Evolutionary conservation across 1,139 yeast genomes (phyloP), one percentile per base, ranked within the genome.

Genomic region (Geotrichum macrosporum): DNA sequence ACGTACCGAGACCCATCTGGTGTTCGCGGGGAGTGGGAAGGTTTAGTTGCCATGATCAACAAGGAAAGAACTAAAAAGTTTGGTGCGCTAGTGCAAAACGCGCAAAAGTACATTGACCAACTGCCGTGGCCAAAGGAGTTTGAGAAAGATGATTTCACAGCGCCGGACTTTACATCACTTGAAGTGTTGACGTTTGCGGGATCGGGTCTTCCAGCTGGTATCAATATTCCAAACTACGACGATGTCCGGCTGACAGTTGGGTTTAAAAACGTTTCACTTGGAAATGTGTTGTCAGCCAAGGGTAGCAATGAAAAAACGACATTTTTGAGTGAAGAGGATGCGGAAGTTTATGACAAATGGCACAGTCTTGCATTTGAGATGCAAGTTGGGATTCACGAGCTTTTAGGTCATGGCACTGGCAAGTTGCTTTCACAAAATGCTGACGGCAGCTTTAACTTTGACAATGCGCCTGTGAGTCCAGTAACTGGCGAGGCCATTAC

Each of bases 1-100:
- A 86, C 95, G 21, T 87, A 87, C 66, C 75, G 96, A 64, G 96
- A 86, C 63, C 95, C 95, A n/a, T 77, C 89, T 16, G 95, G 95
- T 40, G 87, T 86, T 38, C 78, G 92, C 61, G 96, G 95, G 51
- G 96, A 87, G 68, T 87, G 94, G 92, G 95, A 87, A 69, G 88
- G 95, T 27, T 70, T 87, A 40, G 94, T 87, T 35, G 94, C 95
- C 13, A 84, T 86, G 79, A 94, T 86, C 46, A 85, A 87, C 66
- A 82, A 83, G 59, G 92, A 85, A 55, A 76, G 94, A 54, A 87
- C 96, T 18, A 81, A 77, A 44, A 86, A 85, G 59, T 87, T 87
- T 61, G 78, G 81, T 24, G 71, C 70, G 13, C 73, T 87, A 57
- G 95, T 87, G 18, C 65, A 71, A 10, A 72, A 73, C 52, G 95